A percentile compares a stretch with the other conserved stretches of the same genome.
Conservation (phyloP, 495 filamentous ascomycete genomes). For the Lepraria neglecta region DNA sequence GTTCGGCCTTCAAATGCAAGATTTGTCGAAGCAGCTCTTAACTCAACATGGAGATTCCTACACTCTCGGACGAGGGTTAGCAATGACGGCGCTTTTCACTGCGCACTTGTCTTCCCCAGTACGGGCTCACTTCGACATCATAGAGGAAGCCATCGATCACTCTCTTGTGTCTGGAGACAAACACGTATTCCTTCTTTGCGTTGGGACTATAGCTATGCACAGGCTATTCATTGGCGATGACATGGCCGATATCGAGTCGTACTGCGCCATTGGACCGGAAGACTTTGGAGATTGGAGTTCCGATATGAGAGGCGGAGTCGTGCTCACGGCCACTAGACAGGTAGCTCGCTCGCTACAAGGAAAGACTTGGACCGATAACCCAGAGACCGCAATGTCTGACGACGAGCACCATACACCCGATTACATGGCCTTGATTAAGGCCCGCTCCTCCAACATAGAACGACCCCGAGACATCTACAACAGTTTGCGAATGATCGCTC, state of each 20-base stretch:
- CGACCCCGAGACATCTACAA: conserved; percentile 66
- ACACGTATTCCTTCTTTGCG: conserved; percentile 65
- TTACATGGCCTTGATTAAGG: conserved; percentile 55
- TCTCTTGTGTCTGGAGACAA: conserved; percentile 66
- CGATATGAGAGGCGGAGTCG: conserved; percentile 72
- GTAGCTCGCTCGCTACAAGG: conserved; percentile 74
- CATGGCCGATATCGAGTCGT: conserved; percentile 65
- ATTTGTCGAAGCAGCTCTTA: conserved; percentile 58
- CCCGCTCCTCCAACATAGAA: conserved; percentile 47
- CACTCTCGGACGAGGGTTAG: conserved; percentile 62
- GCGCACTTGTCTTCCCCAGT: conserved; percentile 65
- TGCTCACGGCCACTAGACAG: conserved; percentile 59
- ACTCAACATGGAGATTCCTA: conserved; percentile 61
- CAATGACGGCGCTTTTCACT: conserved; percentile 66
- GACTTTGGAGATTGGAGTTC: conserved; percentile 68
- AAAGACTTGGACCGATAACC: conserved; percentile 57
- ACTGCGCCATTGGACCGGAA: conserved; percentile 64
- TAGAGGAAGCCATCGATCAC: conserved; percentile 66
- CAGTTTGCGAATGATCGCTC: conserved; percentile 60
- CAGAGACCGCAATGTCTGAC: conserved; percentile 62
- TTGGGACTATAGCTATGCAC: conserved; percentile 63
- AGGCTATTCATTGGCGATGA: conserved; percentile 71
- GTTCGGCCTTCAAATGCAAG: conserved; percentile 59
- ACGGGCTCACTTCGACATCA: conserved; percentile 49
- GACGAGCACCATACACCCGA: conserved; percentile 55